Percentiles rank a stretch among this genome's conserved stretches.
These are phyloP conservation scores for Cyclotella cryptica DNA, from an alignment of 108 stramenopile species.

Conservation along the genomic window DNA sequence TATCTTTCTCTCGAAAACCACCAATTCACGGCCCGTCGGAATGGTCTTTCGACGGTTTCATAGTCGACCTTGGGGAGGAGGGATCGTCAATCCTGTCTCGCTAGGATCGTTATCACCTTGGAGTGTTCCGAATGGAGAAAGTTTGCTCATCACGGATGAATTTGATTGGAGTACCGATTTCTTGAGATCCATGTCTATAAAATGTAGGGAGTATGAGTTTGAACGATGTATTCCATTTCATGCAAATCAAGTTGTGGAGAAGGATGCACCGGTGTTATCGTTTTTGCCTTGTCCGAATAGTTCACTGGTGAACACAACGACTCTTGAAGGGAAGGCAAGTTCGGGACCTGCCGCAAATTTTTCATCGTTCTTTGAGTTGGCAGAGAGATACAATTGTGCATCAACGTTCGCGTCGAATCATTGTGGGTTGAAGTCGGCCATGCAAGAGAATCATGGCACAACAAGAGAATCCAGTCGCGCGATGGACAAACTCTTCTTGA, in stretches of 20 bases:
- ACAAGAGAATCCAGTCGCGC: neutral
- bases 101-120: neutral
- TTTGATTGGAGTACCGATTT: conserved; percentile 52
- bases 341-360: conserved; percentile 6
- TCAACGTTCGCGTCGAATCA: conserved; percentile 8
- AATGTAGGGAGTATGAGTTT: conserved; percentile 51
- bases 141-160: conserved; percentile 26
- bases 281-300: conserved; percentile 34
- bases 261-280: conserved; percentile 8
- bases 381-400: conserved; percentile 30
- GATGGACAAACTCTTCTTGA: conserved; percentile 24
- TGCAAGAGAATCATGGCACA: neutral
- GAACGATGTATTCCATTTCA: conserved; percentile 32
- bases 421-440: neutral
- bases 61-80: conserved; percentile 8
- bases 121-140: neutral
- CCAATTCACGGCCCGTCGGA: conserved; percentile 41
- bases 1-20: conserved; percentile 49
- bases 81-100: conserved; percentile 6
- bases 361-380: conserved; percentile 21
- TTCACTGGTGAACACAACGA: neutral
- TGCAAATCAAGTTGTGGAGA: conserved; percentile 14
- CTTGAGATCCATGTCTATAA: conserved; percentile 33
- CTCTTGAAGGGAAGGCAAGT: neutral
- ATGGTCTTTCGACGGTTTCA: conserved; percentile 45